Evolutionary conservation across 2,329 filamentous ascomycete genomes (phyloP).

Genomic region (Ophiobolus disseminans): DNA sequence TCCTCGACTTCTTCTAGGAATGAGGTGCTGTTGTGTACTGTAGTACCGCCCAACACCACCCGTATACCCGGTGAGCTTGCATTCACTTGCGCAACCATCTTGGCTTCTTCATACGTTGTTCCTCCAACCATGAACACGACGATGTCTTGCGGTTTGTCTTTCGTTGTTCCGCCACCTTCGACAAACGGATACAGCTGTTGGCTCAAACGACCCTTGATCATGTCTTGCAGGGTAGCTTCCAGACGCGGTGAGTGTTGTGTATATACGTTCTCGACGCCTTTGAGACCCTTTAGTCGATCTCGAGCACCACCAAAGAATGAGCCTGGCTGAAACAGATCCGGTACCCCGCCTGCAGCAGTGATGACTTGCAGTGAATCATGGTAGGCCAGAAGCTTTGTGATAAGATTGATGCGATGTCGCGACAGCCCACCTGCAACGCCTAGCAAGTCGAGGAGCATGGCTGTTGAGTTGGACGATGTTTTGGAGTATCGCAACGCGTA

Average conservation of each 20-base stretch:
- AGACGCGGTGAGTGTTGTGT: slow-evolving; percentile 93
- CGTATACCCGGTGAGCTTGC: slow-evolving; percentile 86
- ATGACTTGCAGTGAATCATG: slow-evolving; percentile 81
- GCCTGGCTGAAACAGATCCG: slow-evolving; percentile 85
- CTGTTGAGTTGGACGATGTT: slow-evolving; percentile 80
- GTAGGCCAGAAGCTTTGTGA: slow-evolving; percentile 83
- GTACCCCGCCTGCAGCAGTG: slow-evolving; percentile 78
- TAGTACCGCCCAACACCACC: slow-evolving; percentile 87
- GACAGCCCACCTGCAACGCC: slow-evolving; percentile 83
- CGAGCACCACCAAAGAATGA: slow-evolving; percentile 91
- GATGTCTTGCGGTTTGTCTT: slow-evolving; percentile 96
- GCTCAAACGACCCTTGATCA: slow-evolving; percentile 88
- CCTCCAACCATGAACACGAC: slow-evolving; percentile 94
- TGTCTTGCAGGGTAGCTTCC: slow-evolving; percentile 85
- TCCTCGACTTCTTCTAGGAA: slow-evolving; percentile 94
- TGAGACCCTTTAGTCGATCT: slow-evolving; percentile 89
- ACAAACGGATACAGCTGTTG: slow-evolving; percentile 93
- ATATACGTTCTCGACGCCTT: slow-evolving; percentile 98
- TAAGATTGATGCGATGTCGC: slow-evolving; percentile 75
- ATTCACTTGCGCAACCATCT: slow-evolving; percentile 94
- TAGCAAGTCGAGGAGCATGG: slow-evolving; percentile 86
- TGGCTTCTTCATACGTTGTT: slow-evolving; percentile 94
- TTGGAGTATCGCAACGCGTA: slow-evolving; percentile 93
- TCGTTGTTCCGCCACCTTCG: slow-evolving; percentile 82
- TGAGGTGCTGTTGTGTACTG: slow-evolving; percentile 82